Evolutionary conservation across 2,329 filamentous ascomycete genomes (phyloP), one percentile per base, ranked within the genome.

Genomic region (Lachnellula suecica): DNA sequence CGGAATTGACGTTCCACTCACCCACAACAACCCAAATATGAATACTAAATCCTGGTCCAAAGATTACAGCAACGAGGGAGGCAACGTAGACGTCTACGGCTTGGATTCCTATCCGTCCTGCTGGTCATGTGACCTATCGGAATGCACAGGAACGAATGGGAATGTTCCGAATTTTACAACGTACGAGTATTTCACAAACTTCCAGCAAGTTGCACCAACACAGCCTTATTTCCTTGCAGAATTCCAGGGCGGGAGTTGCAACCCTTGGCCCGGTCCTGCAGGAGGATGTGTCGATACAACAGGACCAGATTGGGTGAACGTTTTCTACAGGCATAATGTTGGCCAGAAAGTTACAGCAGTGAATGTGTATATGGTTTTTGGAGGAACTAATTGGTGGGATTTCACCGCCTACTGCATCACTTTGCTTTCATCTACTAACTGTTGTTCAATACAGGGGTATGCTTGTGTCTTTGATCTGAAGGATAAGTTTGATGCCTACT

Each of bases 341-440:
- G 79, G 72, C 5, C 77, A 79, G 48, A 67, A 73, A 20, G 68
- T 74, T 2, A 79, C 76, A 0, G 62, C 79, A 10, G 66, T 77
- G 29, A 79, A 70, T 42, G 53, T 81, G 13, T 81, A 81, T 57
- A 80, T 81, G 71, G 71, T 72, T 0, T 79, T 71, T 58, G 79
- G 79, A n/a, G 79, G 78, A 1, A 81, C 79, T 0, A 81, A 78
- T 54, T 82, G 78, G 79, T n/a, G n/a, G n/a, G n/a, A n/a, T n/a
- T n/a, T n/a, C n/a, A n/a, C n/a, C n/a, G n/a, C n/a, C n/a, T n/a
- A n/a, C n/a, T n/a, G n/a, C n/a, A n/a, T n/a, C n/a, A n/a, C n/a
- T n/a, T n/a, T n/a, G n/a, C n/a, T n/a, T n/a, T n/a, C n/a, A n/a
- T n/a, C n/a, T 29, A 4, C 22, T 40, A 7, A 44, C 52, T 58